Evolutionary conservation across 257 asterid genomes (phyloP), one percentile per base, ranked within the genome.

Genomic region (Salvia hispanica): DNA sequence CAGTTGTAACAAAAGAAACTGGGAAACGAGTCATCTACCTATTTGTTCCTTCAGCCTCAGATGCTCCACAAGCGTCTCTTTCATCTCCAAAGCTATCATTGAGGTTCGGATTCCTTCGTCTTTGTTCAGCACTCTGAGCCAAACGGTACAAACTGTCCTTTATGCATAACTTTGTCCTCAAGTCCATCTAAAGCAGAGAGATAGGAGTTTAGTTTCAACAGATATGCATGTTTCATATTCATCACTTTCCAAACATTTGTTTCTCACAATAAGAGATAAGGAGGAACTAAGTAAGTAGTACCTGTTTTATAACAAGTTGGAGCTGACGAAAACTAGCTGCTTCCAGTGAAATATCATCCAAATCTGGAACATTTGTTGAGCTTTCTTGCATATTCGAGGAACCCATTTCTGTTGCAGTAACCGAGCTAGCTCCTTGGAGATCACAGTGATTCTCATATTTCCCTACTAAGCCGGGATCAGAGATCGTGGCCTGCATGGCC

Each of bases 111-210:
- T 45, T 78, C 71, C 76, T 75, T 58, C 87, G 90, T 67, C 97
- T 84, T 48, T 80, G 92, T 77, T 83, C 90, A 77, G 98, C 96
- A 88, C 90, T 85, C 59, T 70, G 76, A 48, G 98, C 98, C 74
- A 92, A 76, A 69, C 97, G 96, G 81, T 86, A 90, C 64, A 92
- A 77, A 80, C 98, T 85, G 66, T 90, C 98, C 79, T 96, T 81
- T 80, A 92, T 86, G 86, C 95, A 88, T 67, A 92, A 79, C 76
- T 90, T 92, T 25, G 91, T 92, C 82, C 77, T 81, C 73, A 72
- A 54, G 78, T 92, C 96, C 97, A 92, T 73, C 98, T 92, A 77
- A 60, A 78, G 72, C 71, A 78, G 77, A 62, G 76, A 59, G 55
- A 62, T 39, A 52, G 15, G 39, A 14, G 13, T 37, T 57, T 42